A percentile compares a stretch with the other conserved stretches of the same genome.
These are phyloP conservation scores for Silybum marianum DNA, from an alignment of 129 eudicot genomes.

Conservation along the genomic window DNA sequence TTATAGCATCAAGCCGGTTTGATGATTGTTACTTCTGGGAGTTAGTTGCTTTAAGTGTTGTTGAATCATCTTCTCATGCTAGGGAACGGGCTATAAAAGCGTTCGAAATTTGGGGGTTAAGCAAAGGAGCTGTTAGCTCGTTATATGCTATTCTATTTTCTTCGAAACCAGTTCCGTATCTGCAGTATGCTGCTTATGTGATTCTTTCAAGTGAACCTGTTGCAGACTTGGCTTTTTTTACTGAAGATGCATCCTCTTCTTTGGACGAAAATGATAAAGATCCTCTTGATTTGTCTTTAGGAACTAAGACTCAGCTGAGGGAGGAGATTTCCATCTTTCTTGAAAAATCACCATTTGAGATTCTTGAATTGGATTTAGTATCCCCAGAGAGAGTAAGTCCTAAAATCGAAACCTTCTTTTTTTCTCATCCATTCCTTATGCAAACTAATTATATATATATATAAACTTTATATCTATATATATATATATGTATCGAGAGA, in stretches of 20 bases:
- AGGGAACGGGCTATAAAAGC: slow-evolving; percentile 79
- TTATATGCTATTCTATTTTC: slow-evolving; percentile 86
- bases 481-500: too few species aligned
- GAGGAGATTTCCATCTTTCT: slow-evolving; percentile 71
- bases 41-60: slow-evolving; percentile 63
- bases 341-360: slow-evolving; percentile 51
- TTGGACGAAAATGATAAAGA: slow-evolving; percentile 38
- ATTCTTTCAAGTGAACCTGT: slow-evolving; percentile 78
- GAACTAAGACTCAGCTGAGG: slow-evolving; percentile 51
- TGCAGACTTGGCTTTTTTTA: slow-evolving; percentile 50
- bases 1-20: slow-evolving; percentile 57
- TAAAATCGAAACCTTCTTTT: background rate
- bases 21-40: slow-evolving; percentile 73
- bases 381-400: slow-evolving; percentile 70
- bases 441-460: background rate
- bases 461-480: too few species aligned
- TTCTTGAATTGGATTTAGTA: slow-evolving; percentile 64
- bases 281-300: slow-evolving; percentile 45
- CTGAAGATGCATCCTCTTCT: slow-evolving; percentile 32
- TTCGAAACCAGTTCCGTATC: slow-evolving; percentile 55
- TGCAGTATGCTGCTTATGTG: slow-evolving; percentile 84
- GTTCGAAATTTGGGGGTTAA: slow-evolving; percentile 90
- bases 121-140: slow-evolving; percentile 81
- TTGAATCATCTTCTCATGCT: slow-evolving; percentile 67
- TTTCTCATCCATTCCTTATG: background rate